Conservation (phyloP, 2,329 filamentous ascomycete genomes). For the Penicillium janthinellum region DNA sequence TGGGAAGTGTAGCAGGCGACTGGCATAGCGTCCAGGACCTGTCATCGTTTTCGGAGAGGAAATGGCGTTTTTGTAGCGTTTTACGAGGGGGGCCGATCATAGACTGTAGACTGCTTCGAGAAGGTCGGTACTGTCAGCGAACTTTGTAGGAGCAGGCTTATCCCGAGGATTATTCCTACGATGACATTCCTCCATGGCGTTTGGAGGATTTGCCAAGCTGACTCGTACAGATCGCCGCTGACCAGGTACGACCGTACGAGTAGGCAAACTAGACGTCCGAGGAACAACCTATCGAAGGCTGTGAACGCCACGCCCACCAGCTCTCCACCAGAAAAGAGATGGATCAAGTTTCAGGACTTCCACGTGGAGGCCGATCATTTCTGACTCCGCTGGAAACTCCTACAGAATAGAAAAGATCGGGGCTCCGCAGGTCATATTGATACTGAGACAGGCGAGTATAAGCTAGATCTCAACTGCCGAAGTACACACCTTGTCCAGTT, state of each 20-base stretch:
- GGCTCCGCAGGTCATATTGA: not conserved
- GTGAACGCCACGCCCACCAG: not conserved
- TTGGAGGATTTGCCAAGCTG: not conserved
- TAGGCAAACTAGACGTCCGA: too few relatives aligned
- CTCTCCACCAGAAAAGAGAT: not conserved
- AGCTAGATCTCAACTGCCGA: not conserved
- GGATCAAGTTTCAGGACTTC: constrained; percentile 5
- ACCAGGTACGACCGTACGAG: not conserved
- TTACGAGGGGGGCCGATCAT: not conserved
- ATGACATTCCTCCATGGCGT: not conserved
- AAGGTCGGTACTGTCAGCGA: not conserved
- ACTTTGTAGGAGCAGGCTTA: not conserved
- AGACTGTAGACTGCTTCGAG: constrained; percentile 1
- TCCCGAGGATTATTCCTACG: not conserved
- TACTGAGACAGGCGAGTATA: not conserved
- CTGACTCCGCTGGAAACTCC: not conserved
- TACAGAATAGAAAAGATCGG: not conserved
- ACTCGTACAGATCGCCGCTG: not conserved
- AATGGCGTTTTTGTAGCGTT: not conserved
- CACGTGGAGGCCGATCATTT: constrained; percentile 9
- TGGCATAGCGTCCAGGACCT: not conserved
- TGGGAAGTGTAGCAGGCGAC: not conserved
- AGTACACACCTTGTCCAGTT: not conserved
- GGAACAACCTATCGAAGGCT: not conserved
- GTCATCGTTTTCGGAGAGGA: not conserved